Evolutionary conservation across 441 rosid genomes (phyloP).

Genomic region (Pelargonium australe): DNA sequence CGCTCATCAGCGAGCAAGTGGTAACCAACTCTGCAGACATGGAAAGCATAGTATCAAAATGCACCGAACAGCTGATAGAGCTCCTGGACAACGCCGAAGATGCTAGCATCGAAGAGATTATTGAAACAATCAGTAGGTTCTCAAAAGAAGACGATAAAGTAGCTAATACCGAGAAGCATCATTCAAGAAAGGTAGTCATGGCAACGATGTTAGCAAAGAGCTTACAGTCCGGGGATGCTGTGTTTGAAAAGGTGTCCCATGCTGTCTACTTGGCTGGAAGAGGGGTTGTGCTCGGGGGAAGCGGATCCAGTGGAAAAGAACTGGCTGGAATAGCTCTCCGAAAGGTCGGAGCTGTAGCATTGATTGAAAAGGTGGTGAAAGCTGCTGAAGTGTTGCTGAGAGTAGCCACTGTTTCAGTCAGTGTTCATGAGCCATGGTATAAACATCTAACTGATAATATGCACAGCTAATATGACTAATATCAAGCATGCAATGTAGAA

Average conservation of each 20-base stretch:
- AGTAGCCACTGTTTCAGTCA: constrained; percentile 55
- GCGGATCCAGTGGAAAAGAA: constrained; percentile 46
- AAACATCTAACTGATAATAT: constrained; percentile 27
- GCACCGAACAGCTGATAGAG: constrained; percentile 38
- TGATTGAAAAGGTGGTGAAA: constrained; percentile 54
- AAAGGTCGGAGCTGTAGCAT: constrained; percentile 47
- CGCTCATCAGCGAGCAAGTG: constrained; percentile 45
- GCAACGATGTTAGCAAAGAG: constrained; percentile 63
- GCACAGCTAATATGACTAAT: not conserved
- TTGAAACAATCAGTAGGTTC: constrained; percentile 39
- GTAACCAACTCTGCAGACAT: constrained; percentile 39
- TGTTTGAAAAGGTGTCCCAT: constrained; percentile 65
- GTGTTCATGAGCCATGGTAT: constrained; percentile 75
- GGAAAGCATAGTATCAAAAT: constrained; percentile 44
- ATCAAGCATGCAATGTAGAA: not conserved
- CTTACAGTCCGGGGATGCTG: constrained; percentile 70
- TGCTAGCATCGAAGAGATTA: constrained; percentile 56
- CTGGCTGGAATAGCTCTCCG: constrained; percentile 54
- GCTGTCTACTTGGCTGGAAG: constrained; percentile 64
- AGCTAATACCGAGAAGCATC: constrained; percentile 27
- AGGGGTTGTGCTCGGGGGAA: constrained; percentile 65
- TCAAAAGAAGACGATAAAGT: constrained; percentile 28
- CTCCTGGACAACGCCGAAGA: constrained; percentile 46
- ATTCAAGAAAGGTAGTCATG: constrained; percentile 54
- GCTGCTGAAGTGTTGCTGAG: constrained; percentile 53